Evolutionary conservation across 106 monocot species (phyloP).

Genomic region (Xerophyta viscosa): DNA sequence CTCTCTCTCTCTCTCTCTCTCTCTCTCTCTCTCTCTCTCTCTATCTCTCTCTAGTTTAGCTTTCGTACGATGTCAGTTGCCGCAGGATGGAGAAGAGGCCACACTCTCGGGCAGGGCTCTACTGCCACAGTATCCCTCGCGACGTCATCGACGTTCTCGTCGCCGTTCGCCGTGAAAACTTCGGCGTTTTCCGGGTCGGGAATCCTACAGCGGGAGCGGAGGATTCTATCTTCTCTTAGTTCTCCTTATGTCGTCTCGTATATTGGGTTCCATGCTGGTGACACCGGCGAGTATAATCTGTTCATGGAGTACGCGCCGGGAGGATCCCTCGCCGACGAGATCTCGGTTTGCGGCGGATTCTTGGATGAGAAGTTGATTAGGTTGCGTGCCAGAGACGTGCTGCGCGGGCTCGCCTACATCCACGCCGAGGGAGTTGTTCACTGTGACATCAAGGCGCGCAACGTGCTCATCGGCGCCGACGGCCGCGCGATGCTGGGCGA

Average conservation of each 20-base stretch:
- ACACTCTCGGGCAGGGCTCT: constrained; percentile 26
- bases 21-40: too few relatives aligned
- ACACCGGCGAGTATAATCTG: constrained; percentile 22
- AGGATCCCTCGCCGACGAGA: constrained; percentile 47
- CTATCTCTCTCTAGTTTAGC: too few relatives aligned
- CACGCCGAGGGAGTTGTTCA: constrained; percentile 52
- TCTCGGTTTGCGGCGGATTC: constrained; percentile 17
- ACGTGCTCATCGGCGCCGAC: constrained; percentile 50
- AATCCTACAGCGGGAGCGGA: constrained; percentile 17
- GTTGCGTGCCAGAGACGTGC: constrained; percentile 21
- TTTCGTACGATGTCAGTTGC: too few relatives aligned
- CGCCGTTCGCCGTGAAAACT: constrained; percentile 43
- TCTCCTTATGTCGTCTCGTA: constrained; percentile 32
- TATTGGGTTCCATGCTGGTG: constrained; percentile 39
- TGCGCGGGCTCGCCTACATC: constrained; percentile 43
- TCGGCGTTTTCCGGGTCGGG: constrained; percentile 13
- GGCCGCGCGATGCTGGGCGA: constrained; percentile 57
- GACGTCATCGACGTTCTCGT: not conserved
- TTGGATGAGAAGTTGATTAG: constrained; percentile 27
- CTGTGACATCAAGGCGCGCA: constrained; percentile 63
- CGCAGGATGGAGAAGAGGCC: constrained; percentile 17
- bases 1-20: too few relatives aligned
- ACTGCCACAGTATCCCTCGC: constrained; percentile 39
- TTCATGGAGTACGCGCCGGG: constrained; percentile 58
- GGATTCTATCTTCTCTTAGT: constrained; percentile 21